Percentiles rank a stretch among this genome's conserved stretches.
Evolutionary conservation across 495 filamentous ascomycete species (phyloP).

Genomic region (Penicillium waksmanii): DNA sequence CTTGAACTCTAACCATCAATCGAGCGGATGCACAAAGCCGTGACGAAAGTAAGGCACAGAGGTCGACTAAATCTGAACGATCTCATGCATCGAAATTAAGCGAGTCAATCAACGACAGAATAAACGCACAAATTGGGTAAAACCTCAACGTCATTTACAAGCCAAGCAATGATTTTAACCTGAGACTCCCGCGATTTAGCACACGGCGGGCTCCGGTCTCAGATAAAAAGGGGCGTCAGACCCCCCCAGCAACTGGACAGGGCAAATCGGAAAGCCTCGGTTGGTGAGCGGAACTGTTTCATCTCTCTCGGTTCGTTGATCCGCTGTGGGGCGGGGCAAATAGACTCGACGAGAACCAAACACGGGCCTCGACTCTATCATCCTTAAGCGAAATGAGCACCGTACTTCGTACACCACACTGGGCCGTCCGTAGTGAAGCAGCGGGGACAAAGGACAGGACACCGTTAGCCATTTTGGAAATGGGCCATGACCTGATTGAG

Average conservation of each 20-base stretch:
- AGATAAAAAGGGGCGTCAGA: conserved; percentile 21
- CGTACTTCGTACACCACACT: background rate
- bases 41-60: background rate
- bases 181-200: conserved; percentile 29
- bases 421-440: too few relatives aligned
- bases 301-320: conserved; percentile 30
- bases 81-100: background rate
- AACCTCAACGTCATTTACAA: conserved; percentile 19
- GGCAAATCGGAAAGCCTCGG: conserved; percentile 39
- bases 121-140: conserved; percentile 4
- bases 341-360: conserved; percentile 19
- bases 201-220: conserved; percentile 30
- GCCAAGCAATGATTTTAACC: conserved; percentile 24
- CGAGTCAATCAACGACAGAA: background rate
- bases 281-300: conserved; percentile 26
- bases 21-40: background rate
- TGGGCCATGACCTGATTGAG: background rate
- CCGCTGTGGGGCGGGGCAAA: conserved; percentile 32
- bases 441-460: too few relatives aligned
- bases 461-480: too few relatives aligned
- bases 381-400: conserved; percentile 7
- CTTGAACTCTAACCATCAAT: background rate
- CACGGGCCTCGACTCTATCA: background rate
- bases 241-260: conserved; percentile 1
- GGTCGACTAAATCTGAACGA: background rate